Base-by-base conservation (phyloP, 2,329 filamentous ascomycete genomes). In the Claviceps purpurea region DNA sequence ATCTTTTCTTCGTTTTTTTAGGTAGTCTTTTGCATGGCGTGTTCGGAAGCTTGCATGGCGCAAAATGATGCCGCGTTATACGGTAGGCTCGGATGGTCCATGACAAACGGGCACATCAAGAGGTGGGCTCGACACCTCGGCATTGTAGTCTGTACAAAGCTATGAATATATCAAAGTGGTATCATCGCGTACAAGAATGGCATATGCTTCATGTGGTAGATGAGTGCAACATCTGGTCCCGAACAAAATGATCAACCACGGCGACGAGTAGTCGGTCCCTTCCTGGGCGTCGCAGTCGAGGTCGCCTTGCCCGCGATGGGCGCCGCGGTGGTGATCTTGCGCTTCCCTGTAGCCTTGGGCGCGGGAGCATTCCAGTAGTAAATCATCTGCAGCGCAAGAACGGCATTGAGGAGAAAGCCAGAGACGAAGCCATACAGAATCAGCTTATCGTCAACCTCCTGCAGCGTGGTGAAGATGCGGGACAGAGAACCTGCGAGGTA, bases 361-460 rank as follows among this genome's bases (percentile, higher is more conserved):
- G 76, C 73, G 10, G 78, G 77, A 7, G 75, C 71, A 63, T 96
- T 95, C 93, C 93, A 98, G 75, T 97, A 97, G 71, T 90, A 95
- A 30, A 95, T 65, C 85, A 98, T 93, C 73, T 98, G 93, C 41
- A 77, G 70, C 14, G 90, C 90, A 53, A 98, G 76, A 52, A 98
- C 78, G 53, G 83, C 75, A 69, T 98, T 98, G 60, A 98, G 79
- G n/a, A 75, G 71, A 66, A 96, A 96, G 30, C 89, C 93, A 7
- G 89, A 88, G 52, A 97, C 72, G 75, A 95, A 97, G 49, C 90
- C 87, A 71, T 95, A 97, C 26, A 98, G 78, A 62, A 98, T 97
- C 54, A 97, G 77, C 70, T 90, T 90, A 70, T 98, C 93, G 67
- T 95, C 87, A 55, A 98, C 93, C 74, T 98, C 93, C 65, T 97